Conservation (phyloP, 257 asterid genomes). For the Paraleonurus japonicus region DNA sequence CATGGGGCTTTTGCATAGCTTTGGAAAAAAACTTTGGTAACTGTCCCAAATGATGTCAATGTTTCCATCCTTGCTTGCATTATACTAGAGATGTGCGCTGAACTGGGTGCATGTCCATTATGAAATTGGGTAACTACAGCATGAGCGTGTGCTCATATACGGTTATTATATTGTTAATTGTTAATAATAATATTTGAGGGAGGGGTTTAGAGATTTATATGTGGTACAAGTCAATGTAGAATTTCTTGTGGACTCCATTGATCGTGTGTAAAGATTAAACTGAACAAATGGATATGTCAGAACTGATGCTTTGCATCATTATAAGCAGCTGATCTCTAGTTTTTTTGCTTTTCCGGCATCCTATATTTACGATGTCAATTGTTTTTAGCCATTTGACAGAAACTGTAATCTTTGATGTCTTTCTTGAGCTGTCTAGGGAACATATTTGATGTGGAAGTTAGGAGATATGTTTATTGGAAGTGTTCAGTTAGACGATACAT, state of each 20-base stretch:
- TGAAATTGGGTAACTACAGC: constrained; percentile 1
- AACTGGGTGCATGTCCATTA: neutral
- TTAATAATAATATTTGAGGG: neutral
- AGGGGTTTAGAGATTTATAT: neutral
- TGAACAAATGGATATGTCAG: neutral
- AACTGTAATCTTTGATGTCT: neutral
- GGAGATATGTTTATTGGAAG: neutral
- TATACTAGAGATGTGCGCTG: neutral
- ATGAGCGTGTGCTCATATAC: neutral
- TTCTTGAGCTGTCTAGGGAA: neutral
- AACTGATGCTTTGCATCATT: neutral
- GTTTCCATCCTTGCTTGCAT: neutral
- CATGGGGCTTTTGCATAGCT: neutral
- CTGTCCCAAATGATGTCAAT: neutral
- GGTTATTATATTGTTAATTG: neutral
- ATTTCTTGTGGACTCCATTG: neutral
- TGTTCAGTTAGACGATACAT: neutral
- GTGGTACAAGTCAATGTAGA: neutral
- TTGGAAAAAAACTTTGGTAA: neutral
- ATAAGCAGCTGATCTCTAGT: neutral
- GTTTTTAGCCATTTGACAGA: neutral
- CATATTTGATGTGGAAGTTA: neutral
- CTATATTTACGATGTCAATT: neutral
- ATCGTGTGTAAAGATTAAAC: neutral
- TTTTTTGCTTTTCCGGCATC: neutral